Evolutionary conservation across 768 basidiomycete species (phyloP).

Genomic region (Lactarius vividus): DNA sequence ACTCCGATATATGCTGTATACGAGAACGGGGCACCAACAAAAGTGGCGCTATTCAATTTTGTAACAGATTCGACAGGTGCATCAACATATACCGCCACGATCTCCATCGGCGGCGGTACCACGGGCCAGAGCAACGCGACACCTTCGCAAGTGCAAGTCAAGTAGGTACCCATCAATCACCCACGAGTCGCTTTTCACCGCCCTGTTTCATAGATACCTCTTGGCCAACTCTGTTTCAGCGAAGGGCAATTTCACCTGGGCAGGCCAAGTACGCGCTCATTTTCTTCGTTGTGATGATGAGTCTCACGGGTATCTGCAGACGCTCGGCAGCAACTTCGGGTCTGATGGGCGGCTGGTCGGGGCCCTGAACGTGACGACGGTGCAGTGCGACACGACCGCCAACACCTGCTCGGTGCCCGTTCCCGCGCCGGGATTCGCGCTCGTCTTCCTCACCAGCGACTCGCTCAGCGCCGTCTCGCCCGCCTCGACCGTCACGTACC

Average conservation of each 20-base stretch:
- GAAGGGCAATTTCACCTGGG: constrained; percentile 72
- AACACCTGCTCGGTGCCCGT: constrained; percentile 60
- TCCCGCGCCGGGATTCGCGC: constrained; percentile 68
- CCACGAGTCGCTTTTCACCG: background rate
- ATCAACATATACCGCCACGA: constrained; percentile 49
- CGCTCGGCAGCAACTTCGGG: constrained; percentile 55
- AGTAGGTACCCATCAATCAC: constrained; percentile 37
- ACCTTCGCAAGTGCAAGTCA: constrained; percentile 53
- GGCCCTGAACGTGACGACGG: constrained; percentile 50
- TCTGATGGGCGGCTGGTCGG: constrained; percentile 71
- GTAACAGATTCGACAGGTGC: constrained; percentile 57
- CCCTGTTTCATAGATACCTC: constrained; percentile 47
- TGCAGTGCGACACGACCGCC: constrained; percentile 54
- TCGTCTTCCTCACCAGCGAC: constrained; percentile 62
- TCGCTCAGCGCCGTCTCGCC: constrained; percentile 39
- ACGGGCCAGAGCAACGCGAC: constrained; percentile 40
- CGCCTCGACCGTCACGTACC: constrained; percentile 42
- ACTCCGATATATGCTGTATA: constrained; percentile 73
- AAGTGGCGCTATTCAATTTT: constrained; percentile 73
- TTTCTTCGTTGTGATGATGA: background rate
- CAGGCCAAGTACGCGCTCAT: constrained; percentile 54
- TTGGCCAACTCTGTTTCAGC: constrained; percentile 53
- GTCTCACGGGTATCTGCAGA: constrained; percentile 37
- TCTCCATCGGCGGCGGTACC: constrained; percentile 47
- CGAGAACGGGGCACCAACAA: constrained; percentile 59